Percentiles rank a stretch among this genome's conserved stretches.
phyloP scores from a whole-genome alignment of 345 rosid genomes.

The Eucalyptus viminalis region DNA sequence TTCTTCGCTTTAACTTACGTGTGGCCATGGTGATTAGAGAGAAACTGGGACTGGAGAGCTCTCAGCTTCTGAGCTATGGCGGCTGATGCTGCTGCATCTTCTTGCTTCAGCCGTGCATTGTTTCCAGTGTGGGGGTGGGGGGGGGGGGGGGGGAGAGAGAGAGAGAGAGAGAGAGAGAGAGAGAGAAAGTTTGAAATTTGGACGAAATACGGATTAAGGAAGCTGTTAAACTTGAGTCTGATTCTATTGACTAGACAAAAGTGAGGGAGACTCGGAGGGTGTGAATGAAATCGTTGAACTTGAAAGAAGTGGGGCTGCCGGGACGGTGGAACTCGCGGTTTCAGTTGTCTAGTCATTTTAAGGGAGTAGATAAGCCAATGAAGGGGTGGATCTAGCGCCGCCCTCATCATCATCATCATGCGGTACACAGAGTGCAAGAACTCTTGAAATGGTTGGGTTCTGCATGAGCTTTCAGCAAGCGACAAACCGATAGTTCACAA shows the following conservation, averaged over 20 bases:
- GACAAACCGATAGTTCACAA: conserved; percentile 32
- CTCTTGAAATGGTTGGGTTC: neutral
- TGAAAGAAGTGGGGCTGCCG: too few species aligned
- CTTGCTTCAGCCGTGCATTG: conserved; percentile 11
- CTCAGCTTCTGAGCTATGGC: conserved; percentile 65
- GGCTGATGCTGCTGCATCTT: conserved; percentile 47
- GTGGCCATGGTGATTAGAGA: conserved; percentile 43
- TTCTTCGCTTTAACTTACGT: conserved; percentile 18
- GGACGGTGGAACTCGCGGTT: neutral
- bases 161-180: rapidly evolving
- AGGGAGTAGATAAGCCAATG: neutral
- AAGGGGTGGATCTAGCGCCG: neutral
- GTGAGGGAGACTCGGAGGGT: too few species aligned
- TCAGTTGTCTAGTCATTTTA: neutral
- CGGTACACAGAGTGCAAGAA: neutral
- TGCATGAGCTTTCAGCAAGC: neutral
- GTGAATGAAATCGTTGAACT: neutral
- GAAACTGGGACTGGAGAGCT: conserved; percentile 53
- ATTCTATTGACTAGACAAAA: too few species aligned
- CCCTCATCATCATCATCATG: neutral
- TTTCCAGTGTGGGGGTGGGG: too few species aligned
- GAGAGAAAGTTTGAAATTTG: too few species aligned
- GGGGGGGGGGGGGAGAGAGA: rapidly evolving
- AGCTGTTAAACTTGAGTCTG: neutral
- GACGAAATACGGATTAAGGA: too few species aligned